Conservation (phyloP, 2,329 filamentous ascomycete species). For the Arthroderma uncinatum region DNA sequence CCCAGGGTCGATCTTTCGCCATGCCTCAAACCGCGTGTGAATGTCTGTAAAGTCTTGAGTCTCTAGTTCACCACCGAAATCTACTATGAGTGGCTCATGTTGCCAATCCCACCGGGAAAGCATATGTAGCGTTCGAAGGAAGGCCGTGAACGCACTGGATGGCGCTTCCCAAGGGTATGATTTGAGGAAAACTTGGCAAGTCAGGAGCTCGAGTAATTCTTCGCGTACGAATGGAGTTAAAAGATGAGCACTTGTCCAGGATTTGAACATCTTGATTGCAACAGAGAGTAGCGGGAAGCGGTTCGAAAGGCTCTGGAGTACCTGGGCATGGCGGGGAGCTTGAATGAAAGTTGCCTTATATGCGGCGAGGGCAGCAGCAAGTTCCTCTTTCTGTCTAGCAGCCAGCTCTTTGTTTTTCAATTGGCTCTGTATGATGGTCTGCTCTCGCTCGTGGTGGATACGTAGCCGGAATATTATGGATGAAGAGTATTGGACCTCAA, state of each 20-base stretch:
- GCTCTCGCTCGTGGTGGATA: conserved; percentile 80
- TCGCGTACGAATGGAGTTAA: conserved; percentile 63
- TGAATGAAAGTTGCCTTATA: conserved; percentile 63
- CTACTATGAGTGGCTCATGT: conserved; percentile 66
- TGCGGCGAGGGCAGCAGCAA: conserved; percentile 55
- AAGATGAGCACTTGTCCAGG: conserved; percentile 80
- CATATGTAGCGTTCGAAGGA: conserved; percentile 68
- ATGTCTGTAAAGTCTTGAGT: conserved; percentile 51
- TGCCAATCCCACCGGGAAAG: conserved; percentile 89
- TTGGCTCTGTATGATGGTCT: conserved; percentile 65
- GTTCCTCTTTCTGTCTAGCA: conserved; percentile 54
- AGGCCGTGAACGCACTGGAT: conserved; percentile 64
- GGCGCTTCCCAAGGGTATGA: conserved; percentile 72
- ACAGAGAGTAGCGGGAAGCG: conserved; percentile 68
- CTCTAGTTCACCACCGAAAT: conserved; percentile 55
- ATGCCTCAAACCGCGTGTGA: conserved; percentile 63
- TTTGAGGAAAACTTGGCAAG: conserved; percentile 64
- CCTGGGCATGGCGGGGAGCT: conserved; percentile 68
- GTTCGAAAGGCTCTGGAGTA: conserved; percentile 67
- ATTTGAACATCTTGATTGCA: conserved; percentile 73
- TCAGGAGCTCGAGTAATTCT: conserved; percentile 76
- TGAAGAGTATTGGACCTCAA: conserved; percentile 66
- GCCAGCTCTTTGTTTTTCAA: conserved; percentile 62
- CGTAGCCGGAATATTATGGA: conserved; percentile 71
- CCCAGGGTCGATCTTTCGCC: conserved; percentile 76